Evolutionary conservation across 345 rosid species (phyloP).

Genomic region (Bretschneidera sinensis): DNA sequence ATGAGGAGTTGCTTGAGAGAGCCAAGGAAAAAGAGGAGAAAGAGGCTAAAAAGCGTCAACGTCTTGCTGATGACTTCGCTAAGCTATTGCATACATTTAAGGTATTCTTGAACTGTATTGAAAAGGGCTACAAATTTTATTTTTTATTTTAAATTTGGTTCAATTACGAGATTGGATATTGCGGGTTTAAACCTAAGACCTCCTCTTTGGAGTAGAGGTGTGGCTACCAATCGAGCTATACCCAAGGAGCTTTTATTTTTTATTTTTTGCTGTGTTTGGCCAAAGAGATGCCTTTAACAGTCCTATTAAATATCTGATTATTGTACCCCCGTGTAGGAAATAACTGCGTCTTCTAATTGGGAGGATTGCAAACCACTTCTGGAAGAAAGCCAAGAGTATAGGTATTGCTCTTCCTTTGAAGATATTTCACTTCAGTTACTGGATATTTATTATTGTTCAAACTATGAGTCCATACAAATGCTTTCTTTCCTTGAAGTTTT

Average conservation of each 20-base stretch:
- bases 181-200: too few species aligned
- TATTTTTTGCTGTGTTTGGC: not conserved
- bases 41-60: conserved; percentile 88
- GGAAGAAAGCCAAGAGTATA: conserved; percentile 84
- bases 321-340: conserved; percentile 52
- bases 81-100: conserved; percentile 58
- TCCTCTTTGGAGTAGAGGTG: too few species aligned
- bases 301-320: not conserved
- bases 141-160: too few species aligned
- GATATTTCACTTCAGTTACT: not conserved
- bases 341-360: conserved; percentile 74
- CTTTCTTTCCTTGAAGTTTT: conserved; percentile 5
- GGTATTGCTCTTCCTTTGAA: conserved; percentile 34
- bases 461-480: not conserved
- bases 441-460: not conserved
- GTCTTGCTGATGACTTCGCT: conserved; percentile 80
- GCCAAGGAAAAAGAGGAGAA: conserved; percentile 93
- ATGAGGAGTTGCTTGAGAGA: conserved; percentile 75
- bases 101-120: conserved; percentile 39
- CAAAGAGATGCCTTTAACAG: conserved; percentile 1
- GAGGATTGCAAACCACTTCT: conserved; percentile 65
- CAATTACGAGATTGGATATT: too few species aligned
- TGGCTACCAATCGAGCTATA: too few species aligned
- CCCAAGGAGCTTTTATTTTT: not conserved
- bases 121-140: not conserved